A percentile compares a stretch with the other conserved stretches of the same genome.
Conservation (phyloP, 345 rosid species). For the Populus tremula region DNA sequence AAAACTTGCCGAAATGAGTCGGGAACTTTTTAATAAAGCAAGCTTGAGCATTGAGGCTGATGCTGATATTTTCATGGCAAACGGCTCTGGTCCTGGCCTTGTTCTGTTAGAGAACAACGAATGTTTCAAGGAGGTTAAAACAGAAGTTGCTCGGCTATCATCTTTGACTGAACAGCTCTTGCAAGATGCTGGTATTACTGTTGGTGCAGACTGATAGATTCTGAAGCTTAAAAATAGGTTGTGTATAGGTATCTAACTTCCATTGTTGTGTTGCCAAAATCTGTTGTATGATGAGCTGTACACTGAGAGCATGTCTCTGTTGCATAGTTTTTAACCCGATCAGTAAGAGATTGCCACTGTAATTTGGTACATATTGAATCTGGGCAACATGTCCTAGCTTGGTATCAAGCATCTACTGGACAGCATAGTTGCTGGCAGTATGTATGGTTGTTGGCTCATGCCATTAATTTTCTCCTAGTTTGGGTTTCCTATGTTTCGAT, state of each 20-base stretch:
- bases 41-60: conserved; percentile 42
- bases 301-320: background rate
- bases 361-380: background rate
- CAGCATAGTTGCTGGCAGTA: no score
- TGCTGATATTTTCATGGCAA: conserved; percentile 18
- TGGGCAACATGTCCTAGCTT: background rate
- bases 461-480: background rate
- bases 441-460: background rate
- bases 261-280: conserved; percentile 9
- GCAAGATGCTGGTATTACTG: conserved; percentile 58
- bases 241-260: conserved; percentile 14
- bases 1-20: conserved; percentile 69
- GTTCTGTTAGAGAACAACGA: conserved; percentile 31
- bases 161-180: conserved; percentile 62
- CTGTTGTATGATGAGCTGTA: background rate
- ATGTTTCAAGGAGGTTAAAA: conserved; percentile 44
- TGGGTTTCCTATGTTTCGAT: background rate
- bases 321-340: background rate
- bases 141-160: conserved; percentile 54
- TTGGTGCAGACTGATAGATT: conserved; percentile 17
- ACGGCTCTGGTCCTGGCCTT: conserved; percentile 8
- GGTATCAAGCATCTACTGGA: background rate
- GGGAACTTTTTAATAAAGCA: conserved; percentile 49
- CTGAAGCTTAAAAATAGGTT: conserved; percentile 6
- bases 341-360: background rate